Evolutionary conservation across 2,329 filamentous ascomycete genomes (phyloP).

Genomic region (Dryadomyces sulphureus): DNA sequence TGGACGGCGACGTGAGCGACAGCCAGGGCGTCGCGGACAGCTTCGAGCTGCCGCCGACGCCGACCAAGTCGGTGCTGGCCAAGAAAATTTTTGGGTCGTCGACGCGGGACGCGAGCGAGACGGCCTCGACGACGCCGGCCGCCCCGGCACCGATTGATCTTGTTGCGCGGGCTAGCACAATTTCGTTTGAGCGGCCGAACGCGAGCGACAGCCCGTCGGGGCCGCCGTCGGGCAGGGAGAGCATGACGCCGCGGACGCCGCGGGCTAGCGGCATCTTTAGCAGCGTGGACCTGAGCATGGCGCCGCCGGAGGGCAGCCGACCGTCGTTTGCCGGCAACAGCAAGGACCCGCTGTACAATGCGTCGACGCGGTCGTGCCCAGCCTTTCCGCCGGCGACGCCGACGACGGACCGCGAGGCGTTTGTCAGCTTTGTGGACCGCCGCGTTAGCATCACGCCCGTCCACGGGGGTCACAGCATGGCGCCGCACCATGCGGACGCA

Average conservation of each 20-base stretch:
- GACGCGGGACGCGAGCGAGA: conserved; percentile 5
- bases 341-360: not conserved
- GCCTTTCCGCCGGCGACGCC: conserved; percentile 62
- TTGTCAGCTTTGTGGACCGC: conserved; percentile 37
- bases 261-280: conserved; percentile 37
- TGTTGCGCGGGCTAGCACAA: not conserved
- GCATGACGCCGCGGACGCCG: conserved; percentile 59
- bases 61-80: conserved; percentile 55
- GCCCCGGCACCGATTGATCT: not conserved
- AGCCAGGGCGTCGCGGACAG: conserved; percentile 30
- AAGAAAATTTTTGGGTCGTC: conserved; percentile 16
- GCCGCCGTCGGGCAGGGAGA: conserved; percentile 30
- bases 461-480: conserved; percentile 53
- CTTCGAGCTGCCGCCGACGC: conserved; percentile 73
- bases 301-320: conserved; percentile 66
- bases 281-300: conserved; percentile 23
- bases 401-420: conserved; percentile 42
- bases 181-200: not conserved
- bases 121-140: conserved; percentile 1
- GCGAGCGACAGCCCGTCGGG: no score
- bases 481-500: conserved; percentile 61
- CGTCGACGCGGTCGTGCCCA: conserved; percentile 13
- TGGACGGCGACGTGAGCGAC: conserved; percentile 53
- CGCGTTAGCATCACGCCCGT: conserved; percentile 53
- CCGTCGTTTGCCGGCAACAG: conserved; percentile 58